Evolutionary conservation across 805 yeast genomes (phyloP), one percentile per base, ranked within the genome.

Genomic region (Saccharomycopsis fodiens): DNA sequence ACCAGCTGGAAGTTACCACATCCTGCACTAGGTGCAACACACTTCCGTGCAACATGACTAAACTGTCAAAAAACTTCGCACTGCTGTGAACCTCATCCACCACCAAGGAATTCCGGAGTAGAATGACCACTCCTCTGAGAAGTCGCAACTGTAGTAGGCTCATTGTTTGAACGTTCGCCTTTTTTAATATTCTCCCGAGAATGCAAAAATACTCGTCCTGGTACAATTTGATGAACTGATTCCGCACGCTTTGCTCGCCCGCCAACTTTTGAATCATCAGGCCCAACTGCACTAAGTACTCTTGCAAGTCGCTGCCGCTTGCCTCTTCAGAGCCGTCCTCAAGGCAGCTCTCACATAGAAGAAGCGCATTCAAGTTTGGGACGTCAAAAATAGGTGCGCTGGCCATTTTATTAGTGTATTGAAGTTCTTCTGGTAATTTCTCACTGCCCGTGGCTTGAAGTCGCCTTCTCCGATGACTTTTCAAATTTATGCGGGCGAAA

Each of bases 81-180:
- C 10, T 10, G 10, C 10, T 10, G 10, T 25, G 10, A 10, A 25
- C 29, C 6, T 25, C 29, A 10, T 25, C 29, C 6, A 25, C 27
- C 3, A 64, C 66, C 1, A 70, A 64, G 20, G 74, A 51, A 52
- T 76, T 77, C 48, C 83, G 59, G 23, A 68, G 59, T n/a, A 77
- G 45, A n/a, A 78, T 50, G 1, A 75, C 45, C 1, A 68, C 52
- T 1, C 79, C 83, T 53, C 81, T 61, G 2, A 70, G 45, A 2
- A 69, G 50, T 36, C 82, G 59, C 4, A 47, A 30, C 17, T 42
- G 35, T 12, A 35, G 22, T 29, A 25, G 10, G 10, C 10, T 7
- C 29, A 10, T 7, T 6, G 10, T 10, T 25, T 25, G 29, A 25
- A 25, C 6, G 10, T 25, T 25, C 10, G 29, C 10, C 29, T 25